Evolutionary conservation across 305 asterid species (phyloP), one percentile per base, ranked within the genome.

Genomic region (Rubia tinctorum): DNA sequence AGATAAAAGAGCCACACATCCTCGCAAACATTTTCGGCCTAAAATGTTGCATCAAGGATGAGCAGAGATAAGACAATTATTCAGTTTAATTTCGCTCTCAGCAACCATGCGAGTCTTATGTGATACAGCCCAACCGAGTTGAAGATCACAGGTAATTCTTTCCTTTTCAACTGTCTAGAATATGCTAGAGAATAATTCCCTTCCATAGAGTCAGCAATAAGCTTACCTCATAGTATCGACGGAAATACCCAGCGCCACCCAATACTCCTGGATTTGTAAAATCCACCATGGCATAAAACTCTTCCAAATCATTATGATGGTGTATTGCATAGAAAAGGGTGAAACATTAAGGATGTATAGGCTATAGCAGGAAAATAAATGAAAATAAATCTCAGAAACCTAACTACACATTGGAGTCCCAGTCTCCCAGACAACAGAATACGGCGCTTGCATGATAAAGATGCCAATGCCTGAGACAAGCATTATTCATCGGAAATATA

Each of bases 241-340:
- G 96, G 76, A 95, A 95, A 84, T 87, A 76, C 78, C 90, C 79
- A 82, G 95, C 98, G 85, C 89, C 97, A 25, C 99, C 97, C 88
- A 95, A 71, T 71, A 92, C 78, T 78, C 97, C 99, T 42, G 97
- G 97, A 80, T 95, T 92, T 37, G 99, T 88, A 84, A 95, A 95
- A 84, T 89, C 92, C 77, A 90, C 99, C 98, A 95, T 95, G 75
- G 99, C 87, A 80, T 90, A 95, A 84, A 95, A 95, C 87, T 95
- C 99, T 83, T 95, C 99, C 69, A 95, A 91, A 82, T 95, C 98
- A 84, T 95, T 95, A 98, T 95, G 89, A 22, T 49, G 45, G 66
- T 77, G 71, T 60, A 69, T 73, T 58, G 71, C 56, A 71, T 43
- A 68, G 75, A 47, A 44, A 53, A 45, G 68, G 74, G 58, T 71